Conservation (phyloP, 2,329 filamentous ascomycete species). For the Stagonosporopsis cucurbitacearum region DNA sequence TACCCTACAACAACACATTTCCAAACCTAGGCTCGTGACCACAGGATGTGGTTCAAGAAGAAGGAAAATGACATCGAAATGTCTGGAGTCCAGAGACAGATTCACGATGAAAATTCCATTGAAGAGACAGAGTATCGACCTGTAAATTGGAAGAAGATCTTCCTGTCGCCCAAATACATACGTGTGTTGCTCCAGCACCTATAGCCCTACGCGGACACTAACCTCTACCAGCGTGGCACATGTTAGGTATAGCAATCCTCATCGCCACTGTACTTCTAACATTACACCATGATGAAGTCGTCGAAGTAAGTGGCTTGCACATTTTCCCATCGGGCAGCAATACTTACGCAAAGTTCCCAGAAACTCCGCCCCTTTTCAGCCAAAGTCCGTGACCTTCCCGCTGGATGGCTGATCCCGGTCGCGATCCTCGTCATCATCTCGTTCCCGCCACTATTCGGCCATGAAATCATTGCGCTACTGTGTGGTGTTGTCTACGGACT, state of each 20-base stretch:
- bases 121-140: constrained; percentile 44
- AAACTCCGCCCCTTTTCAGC: constrained; percentile 45
- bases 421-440: constrained; percentile 44
- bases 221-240: constrained; percentile 39
- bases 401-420: constrained; percentile 46
- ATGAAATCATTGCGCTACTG: constrained; percentile 43
- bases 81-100: constrained; percentile 32
- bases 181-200: constrained; percentile 27
- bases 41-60: constrained; percentile 31
- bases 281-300: constrained; percentile 41
- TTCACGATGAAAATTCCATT: constrained; percentile 21
- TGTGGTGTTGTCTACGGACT: constrained; percentile 47
- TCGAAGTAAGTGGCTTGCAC: constrained; percentile 30
- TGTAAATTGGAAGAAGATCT: constrained; percentile 44
- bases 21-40: not conserved
- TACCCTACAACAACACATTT: not conserved
- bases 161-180: constrained; percentile 45
- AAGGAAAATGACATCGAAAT: constrained; percentile 42
- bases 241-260: constrained; percentile 36
- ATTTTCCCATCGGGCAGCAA: not conserved
- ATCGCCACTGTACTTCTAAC: constrained; percentile 39
- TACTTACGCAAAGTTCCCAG: constrained; percentile 25
- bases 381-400: constrained; percentile 43
- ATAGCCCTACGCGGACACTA: constrained; percentile 5
- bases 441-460: constrained; percentile 45